Percentiles rank a stretch among this genome's conserved stretches.
Conservation (phyloP, 306 rosid genomes). For the Quercus berberidifolia region DNA sequence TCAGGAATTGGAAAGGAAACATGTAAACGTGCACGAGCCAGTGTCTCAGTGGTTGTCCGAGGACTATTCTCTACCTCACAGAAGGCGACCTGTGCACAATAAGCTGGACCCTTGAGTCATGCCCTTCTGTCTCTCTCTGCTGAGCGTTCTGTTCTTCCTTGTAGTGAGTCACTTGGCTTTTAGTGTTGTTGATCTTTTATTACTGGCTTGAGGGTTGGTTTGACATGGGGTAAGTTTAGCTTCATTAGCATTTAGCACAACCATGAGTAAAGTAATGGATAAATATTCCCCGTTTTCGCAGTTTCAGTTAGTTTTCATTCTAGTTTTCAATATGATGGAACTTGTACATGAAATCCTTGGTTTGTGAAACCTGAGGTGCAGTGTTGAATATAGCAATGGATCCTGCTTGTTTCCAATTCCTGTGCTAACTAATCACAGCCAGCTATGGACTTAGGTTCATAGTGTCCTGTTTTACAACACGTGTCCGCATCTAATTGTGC, state of each 20-base stretch:
- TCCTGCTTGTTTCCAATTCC: no score
- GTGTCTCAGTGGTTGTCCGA: constrained; percentile 25
- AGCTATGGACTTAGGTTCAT: no score
- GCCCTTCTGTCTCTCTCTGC: not conserved
- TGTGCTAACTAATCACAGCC: no score
- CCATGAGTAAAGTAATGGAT: not conserved
- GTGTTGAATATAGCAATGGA: no score
- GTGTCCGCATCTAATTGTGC: no score
- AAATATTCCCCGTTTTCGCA: not conserved
- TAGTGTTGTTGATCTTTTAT: not conserved
- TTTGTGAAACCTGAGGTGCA: not conserved
- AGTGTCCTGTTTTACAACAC: no score
- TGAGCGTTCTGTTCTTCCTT: not conserved
- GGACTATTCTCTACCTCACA: constrained; percentile 29
- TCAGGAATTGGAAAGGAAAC: constrained; percentile 5
- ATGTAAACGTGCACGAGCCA: not conserved
- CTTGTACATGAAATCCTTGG: not conserved
- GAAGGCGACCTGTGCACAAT: constrained; percentile 30
- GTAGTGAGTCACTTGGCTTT: not conserved
- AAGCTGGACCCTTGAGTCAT: constrained; percentile 19
- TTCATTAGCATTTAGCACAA: not conserved
- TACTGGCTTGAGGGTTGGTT: not conserved
- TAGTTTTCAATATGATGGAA: not conserved
- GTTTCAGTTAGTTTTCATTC: not conserved
- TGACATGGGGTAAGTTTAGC: not conserved